phyloP scores from a whole-genome alignment of 2,329 filamentous ascomycete genomes.

The Neoscytalidium dimidiatum region DNA sequence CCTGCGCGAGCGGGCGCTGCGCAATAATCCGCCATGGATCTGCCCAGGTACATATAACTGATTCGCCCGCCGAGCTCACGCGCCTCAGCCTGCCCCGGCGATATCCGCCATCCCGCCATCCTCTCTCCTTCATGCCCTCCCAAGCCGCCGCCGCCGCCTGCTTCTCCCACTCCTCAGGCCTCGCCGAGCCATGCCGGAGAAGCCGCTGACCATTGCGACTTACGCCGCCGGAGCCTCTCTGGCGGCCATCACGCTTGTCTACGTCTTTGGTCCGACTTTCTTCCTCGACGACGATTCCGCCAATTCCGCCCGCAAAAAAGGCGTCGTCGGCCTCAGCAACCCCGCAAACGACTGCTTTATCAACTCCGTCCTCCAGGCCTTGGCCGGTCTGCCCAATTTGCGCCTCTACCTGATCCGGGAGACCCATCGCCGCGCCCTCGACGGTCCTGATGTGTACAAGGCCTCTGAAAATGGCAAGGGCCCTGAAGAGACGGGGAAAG shows the following conservation, averaged over 20 bases:
- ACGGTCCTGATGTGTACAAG: conserved; percentile 74
- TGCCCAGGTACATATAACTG: neutral
- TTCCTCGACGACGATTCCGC: conserved; percentile 79
- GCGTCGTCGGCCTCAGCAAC: conserved; percentile 83
- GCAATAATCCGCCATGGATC: conserved; percentile 8
- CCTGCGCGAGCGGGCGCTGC: neutral
- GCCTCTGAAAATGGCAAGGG: conserved; percentile 54
- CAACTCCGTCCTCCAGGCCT: conserved; percentile 91
- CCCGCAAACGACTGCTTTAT: conserved; percentile 83
- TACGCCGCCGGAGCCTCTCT: conserved; percentile 96
- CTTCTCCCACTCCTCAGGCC: conserved; percentile 7
- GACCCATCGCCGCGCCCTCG: conserved; percentile 78
- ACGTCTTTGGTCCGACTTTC: conserved; percentile 97
- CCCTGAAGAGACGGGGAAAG: conserved; percentile 40
- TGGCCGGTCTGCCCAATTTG: conserved; percentile 87
- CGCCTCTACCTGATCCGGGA: conserved; percentile 91
- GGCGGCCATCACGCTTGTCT: conserved; percentile 90
- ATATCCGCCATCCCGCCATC: neutral
- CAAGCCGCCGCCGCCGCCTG: conserved; percentile 14
- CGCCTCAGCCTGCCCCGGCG: conserved; percentile 5
- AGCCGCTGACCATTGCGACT: conserved; percentile 78
- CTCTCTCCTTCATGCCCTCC: conserved; percentile 22
- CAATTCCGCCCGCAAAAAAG: conserved; percentile 70
- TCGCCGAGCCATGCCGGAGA: conserved; percentile 69
- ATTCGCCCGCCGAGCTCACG: conserved; percentile 5